These are phyloP conservation scores for Acanthamoeba sp. DNA, from an alignment of 208 protist species.

Conservation along the genomic window DNA sequence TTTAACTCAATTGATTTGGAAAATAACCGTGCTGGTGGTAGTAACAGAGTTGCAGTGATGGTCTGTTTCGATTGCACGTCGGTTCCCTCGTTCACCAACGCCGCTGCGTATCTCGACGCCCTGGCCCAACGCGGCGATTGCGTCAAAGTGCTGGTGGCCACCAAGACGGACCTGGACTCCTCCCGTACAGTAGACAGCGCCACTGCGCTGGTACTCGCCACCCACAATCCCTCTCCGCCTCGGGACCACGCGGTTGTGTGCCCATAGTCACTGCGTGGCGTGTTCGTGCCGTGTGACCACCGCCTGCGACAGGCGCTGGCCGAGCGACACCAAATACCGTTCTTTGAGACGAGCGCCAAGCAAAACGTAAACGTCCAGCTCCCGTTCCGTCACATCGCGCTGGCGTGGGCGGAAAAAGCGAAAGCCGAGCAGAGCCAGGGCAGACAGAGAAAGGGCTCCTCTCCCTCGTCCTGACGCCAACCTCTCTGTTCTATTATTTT, in stretches of 20 bases:
- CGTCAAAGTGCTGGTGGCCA: slow-evolving; percentile 21
- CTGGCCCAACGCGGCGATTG: neutral
- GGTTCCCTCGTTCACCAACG: neutral
- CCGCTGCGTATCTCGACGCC: neutral
- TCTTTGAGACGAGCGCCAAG: slow-evolving; percentile 16
- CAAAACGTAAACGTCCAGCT: slow-evolving; percentile 2
- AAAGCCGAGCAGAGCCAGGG: too few relatives aligned
- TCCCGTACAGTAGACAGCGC: neutral
- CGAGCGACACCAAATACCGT: neutral
- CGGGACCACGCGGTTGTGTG: too few relatives aligned
- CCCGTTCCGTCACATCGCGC: neutral
- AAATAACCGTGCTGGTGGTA: too few relatives aligned
- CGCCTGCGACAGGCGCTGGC: neutral
- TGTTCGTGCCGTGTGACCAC: too few relatives aligned
- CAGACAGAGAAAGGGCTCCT: too few relatives aligned
- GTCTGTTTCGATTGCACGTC: slow-evolving; percentile 1
- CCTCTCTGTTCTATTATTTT: too few relatives aligned
- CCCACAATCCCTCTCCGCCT: neutral
- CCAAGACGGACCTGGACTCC: neutral
- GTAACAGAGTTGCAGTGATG: neutral
- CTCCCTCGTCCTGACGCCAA: too few relatives aligned
- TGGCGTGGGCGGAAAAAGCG: neutral
- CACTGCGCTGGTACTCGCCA: neutral
- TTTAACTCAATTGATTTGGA: too few relatives aligned
- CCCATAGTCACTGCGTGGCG: too few relatives aligned